Base-by-base conservation (phyloP, 75 land plant species). In the Adiantum capillusveneris region DNA sequence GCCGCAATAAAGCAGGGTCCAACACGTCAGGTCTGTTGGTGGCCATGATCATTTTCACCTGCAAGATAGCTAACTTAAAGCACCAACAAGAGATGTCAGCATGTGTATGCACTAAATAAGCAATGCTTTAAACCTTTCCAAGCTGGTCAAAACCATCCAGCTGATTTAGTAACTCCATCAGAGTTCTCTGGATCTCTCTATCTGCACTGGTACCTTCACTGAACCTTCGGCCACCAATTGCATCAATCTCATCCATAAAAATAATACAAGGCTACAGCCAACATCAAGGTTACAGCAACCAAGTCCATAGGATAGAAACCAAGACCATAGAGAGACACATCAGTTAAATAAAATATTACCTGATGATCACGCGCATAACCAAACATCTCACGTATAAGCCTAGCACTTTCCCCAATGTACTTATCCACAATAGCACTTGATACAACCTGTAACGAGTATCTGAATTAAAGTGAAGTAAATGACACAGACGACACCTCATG, bases 221-320 rank as follows among this genome's bases (percentile, higher is more conserved):
- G 31, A 89, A 89, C 25, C 95, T 79, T 18, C 95, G 85, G 19
- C 95, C 95, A 64, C 95, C 95, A 63, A 89, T 89, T 43, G 94
- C 94, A 79, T 88, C 94, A 54, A 88, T 88, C 65, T 88, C 94
- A 80, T 88, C 94, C 94, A 89, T 89, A 72, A 89, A 89, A 44
- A 89, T 89, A 25, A 89, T 89, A 67, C 95, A 89, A 18, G 88
- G 92, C 92, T 87, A 52, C 43, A 59, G 22, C 17, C 37, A 58
- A 57, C 37, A 34, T 3, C 37, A 34, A 34, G 37, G 3, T 9
- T 9, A 34, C 37, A 34, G 9, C 9, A 9, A 34, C 7, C 3
- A 34, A 5, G 37, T 34, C 37, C 37, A 34, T 3, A 34, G 37
- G 9, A 34, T 5, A 34, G 37, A 34, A 34, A 34, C 3, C n/a